Evolutionary conservation across 2,329 filamentous ascomycete genomes (phyloP), one percentile per base, ranked within the genome.

Genomic region (Beauveria sp.): DNA sequence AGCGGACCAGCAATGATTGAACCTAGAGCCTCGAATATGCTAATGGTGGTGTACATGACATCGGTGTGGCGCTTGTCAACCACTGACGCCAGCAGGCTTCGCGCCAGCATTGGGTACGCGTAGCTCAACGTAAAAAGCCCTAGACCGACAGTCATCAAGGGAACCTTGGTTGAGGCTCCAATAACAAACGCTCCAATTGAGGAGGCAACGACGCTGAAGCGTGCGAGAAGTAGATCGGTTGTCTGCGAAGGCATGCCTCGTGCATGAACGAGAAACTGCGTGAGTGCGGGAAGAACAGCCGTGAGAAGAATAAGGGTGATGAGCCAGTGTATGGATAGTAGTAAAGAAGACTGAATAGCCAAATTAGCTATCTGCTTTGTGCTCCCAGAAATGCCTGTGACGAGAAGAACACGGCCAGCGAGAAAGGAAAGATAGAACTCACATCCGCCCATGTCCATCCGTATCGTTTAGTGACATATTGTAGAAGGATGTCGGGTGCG

Each of bases 41-140:
- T 61, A 22, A 67, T 66, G 14, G 60, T 56, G 8, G 65, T 63
- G 49, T 65, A 67, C 26, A 67, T 61, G 38, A 64, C 60, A 8
- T 53, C 63, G 38, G 60, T 63, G 26, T 66, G 64, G 40, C 56
- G 16, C 7, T 40, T 57, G 5, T 64, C 62, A 4, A 65, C 61
- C 38, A 66, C 54, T 8, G 63, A 63, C 8, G 65, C 64, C 50
- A 67, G 62, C 12, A 67, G 45, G 20, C 66, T 64, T n/a, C 66
- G 62, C 4, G 63, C 49, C 28, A 65, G 64, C 24, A 61, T 31
- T n/a, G 48, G 48, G 8, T 51, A 51, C 16, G 7, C 48, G 18
- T 51, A 51, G 24, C 48, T 51, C 18, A 51, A 18, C 8, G 48
- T 50, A 7, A 51, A 34, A 9, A 51, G 48, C 9, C 48, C 48